Base-by-base conservation (phyloP, 2,329 filamentous ascomycete species). In the Xylariales sp. region DNA sequence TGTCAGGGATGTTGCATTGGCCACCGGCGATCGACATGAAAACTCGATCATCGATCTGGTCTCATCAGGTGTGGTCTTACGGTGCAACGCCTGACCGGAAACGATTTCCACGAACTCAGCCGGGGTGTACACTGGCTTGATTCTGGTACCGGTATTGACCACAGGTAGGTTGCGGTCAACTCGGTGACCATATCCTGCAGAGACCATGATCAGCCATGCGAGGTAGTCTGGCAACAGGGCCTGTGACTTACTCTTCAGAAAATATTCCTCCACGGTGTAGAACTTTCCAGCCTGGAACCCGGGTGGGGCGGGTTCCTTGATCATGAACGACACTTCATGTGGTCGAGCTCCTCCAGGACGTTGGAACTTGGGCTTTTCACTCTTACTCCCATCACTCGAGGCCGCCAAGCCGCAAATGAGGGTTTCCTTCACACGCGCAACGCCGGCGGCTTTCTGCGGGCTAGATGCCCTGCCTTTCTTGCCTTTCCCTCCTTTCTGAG, bases 21-120 rank as follows among this genome's bases (percentile, higher is more conserved):
- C 65, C 2, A 71, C 70, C 0, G 87, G 86, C 0, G 65, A 65
- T 4, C 84, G 75, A 42, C 84, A 86, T 1, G 88, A 84, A 56
- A 88, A 87, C 1, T 64, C 64, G 33, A 91, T 79, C 86, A 93
- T 90, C 1, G 65, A 54, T 0, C 73, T 69, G 0, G 84, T 86
- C 54, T 91, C 84, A 0, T 69, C 60, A 0, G 72, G 66, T 1
- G 59, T 71, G 12, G 90, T 67, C 51, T 81, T 80, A 4, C 73
- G 64, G 28, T 74, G 77, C 16, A 80, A 70, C 0, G 74, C 60
- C 54, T 93, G 86, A 0, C 84, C 85, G 1, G 76, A 70, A 7
- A 79, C 56, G 3, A 93, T 72, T 4, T 66, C 60, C 47, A 85
- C 81, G 5, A 81, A 65, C 56, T 90, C 84, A 0, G 78, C 74